Evolutionary conservation across 2,329 filamentous ascomycete species (phyloP).

Genomic region (Pseudogymnoascus sp.): DNA sequence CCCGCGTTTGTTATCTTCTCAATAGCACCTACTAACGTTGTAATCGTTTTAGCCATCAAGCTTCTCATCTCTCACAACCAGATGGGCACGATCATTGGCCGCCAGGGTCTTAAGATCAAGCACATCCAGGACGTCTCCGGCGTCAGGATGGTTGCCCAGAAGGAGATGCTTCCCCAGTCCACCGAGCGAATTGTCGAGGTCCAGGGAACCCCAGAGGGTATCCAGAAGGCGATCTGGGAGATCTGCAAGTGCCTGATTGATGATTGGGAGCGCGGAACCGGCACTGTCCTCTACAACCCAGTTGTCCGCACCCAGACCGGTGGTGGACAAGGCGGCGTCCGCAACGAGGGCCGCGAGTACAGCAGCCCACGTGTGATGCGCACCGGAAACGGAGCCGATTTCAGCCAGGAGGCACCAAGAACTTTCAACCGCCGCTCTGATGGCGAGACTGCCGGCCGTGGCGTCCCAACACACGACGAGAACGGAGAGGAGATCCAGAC

Average conservation of each 20-base stretch:
- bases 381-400: slow-evolving; percentile 94
- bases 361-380: slow-evolving; percentile 71
- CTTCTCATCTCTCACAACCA: slow-evolving; percentile 98
- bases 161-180: slow-evolving; percentile 98
- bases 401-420: slow-evolving; percentile 72
- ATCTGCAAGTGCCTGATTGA: slow-evolving; percentile 98
- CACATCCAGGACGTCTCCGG: slow-evolving; percentile 96
- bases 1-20: slow-evolving; percentile 17
- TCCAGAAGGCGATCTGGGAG: slow-evolving; percentile 95
- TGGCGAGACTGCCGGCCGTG: slow-evolving; percentile 71
- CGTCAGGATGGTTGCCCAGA: slow-evolving; percentile 98
- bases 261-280: slow-evolving; percentile 94
- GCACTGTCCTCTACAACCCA: slow-evolving; percentile 96
- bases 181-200: slow-evolving; percentile 97
- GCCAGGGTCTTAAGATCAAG: slow-evolving; percentile 97
- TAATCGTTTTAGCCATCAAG: slow-evolving; percentile 65
- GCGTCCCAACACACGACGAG: slow-evolving; percentile 83
- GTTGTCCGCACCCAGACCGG: slow-evolving; percentile 75
- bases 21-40: slow-evolving; percentile 8
- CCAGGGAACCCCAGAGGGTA: slow-evolving; percentile 87
- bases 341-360: slow-evolving; percentile 45
- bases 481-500: slow-evolving; percentile 97
- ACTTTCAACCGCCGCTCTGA: slow-evolving; percentile 73
- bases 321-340: slow-evolving; percentile 35
- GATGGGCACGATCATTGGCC: slow-evolving; percentile 98